Conservation (phyloP, 2,329 filamentous ascomycete species). For the Verruconis gallopava region DNA sequence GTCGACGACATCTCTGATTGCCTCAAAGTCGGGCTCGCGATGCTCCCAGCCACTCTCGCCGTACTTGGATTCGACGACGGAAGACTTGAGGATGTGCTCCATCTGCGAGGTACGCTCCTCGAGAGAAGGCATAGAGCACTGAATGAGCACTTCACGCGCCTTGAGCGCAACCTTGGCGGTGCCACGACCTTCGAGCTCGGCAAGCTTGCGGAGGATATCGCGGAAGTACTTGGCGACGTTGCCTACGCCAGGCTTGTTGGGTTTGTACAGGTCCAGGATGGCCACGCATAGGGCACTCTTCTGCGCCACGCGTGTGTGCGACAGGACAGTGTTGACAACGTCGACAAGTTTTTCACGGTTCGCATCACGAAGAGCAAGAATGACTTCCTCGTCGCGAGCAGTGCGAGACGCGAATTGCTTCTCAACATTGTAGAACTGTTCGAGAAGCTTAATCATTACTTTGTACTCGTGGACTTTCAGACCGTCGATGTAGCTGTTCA, state of each 20-base stretch:
- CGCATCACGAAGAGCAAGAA: slow-evolving; percentile 86
- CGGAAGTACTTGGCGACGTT: slow-evolving; percentile 84
- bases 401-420: slow-evolving; percentile 74
- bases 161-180: slow-evolving; percentile 96
- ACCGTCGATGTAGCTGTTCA: slow-evolving; percentile 71
- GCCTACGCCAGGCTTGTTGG: slow-evolving; percentile 81
- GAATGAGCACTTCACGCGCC: slow-evolving; percentile 92
- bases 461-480: slow-evolving; percentile 81
- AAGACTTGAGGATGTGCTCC: slow-evolving; percentile 95
- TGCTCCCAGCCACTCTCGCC: slow-evolving; percentile 96
- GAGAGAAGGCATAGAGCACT: slow-evolving; percentile 88
- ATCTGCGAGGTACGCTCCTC: slow-evolving; percentile 93
- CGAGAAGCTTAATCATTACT: slow-evolving; percentile 66
- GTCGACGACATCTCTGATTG: slow-evolving; percentile 96
- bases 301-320: slow-evolving; percentile 78
- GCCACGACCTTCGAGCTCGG: slow-evolving; percentile 73
- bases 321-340: slow-evolving; percentile 81
- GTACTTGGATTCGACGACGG: slow-evolving; percentile 92
- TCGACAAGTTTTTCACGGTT: slow-evolving; percentile 83
- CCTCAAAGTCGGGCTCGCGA: slow-evolving; percentile 74
- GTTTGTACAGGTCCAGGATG: slow-evolving; percentile 85
- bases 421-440: slow-evolving; percentile 74
- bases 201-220: slow-evolving; percentile 67
- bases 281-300: slow-evolving; percentile 92
- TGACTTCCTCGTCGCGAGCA: slow-evolving; percentile 81